Evolutionary conservation across 345 rosid genomes (phyloP).

Genomic region (Syzygium oleosum): DNA sequence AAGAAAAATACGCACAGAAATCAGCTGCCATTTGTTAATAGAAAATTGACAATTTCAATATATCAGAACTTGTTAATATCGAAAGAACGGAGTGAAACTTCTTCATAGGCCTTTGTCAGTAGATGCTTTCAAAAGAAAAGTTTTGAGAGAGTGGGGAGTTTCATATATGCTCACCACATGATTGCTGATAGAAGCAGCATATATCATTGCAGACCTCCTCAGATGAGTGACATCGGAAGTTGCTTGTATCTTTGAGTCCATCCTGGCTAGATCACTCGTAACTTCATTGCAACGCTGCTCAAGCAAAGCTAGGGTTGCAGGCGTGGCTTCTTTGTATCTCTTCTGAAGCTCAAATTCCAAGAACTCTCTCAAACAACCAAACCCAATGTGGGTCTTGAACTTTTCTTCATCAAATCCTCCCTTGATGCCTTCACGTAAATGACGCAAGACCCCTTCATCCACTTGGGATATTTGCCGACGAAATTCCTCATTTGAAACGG

Average conservation of each 20-base stretch:
- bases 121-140: background rate
- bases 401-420: constrained; percentile 98
- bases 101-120: background rate
- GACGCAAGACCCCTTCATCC: constrained; percentile 55
- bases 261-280: constrained; percentile 40
- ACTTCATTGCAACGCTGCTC: constrained; percentile 87
- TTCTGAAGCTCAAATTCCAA: constrained; percentile 90
- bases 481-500: constrained; percentile 81
- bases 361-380: constrained; percentile 70
- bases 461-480: constrained; percentile 81
- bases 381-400: constrained; percentile 60
- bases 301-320: constrained; percentile 93
- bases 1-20: background rate
- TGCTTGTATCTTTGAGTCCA: constrained; percentile 71
- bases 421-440: constrained; percentile 67
- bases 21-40: background rate
- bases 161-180: constrained; percentile 55
- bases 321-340: constrained; percentile 90
- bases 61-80: background rate
- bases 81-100: background rate
- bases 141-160: background rate
- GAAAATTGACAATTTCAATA: background rate
- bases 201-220: constrained; percentile 78
- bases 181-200: constrained; percentile 75
- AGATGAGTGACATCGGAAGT: constrained; percentile 92